A percentile compares a stretch with the other conserved stretches of the same genome.
These are phyloP conservation scores for Fragaria ananassa DNA, from an alignment of 306 rosid species.

Conservation along the genomic window DNA sequence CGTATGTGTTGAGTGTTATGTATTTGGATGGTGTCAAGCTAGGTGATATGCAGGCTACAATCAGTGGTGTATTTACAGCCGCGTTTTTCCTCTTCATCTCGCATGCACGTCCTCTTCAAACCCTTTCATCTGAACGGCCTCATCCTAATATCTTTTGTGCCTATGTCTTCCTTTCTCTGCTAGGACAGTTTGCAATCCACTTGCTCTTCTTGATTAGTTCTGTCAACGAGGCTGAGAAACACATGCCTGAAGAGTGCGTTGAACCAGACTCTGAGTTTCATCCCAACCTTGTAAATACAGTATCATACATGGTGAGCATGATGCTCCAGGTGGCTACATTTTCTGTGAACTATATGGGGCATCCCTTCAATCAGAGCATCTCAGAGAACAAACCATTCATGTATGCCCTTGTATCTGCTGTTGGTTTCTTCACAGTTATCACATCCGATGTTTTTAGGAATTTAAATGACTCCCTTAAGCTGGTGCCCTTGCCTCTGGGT, in stretches of 20 bases:
- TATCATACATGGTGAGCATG: slow-evolving; percentile 97
- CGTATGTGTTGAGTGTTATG: slow-evolving; percentile 98
- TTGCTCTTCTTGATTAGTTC: slow-evolving; percentile 70
- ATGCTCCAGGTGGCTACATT: slow-evolving; percentile 99
- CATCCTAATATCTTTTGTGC: slow-evolving; percentile 84
- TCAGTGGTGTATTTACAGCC: slow-evolving; percentile 96
- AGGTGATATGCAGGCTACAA: slow-evolving; percentile 95
- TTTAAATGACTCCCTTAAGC: slow-evolving; percentile 81
- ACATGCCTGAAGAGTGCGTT: slow-evolving; percentile 96
- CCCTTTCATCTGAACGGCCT: slow-evolving; percentile 84
- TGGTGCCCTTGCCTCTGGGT: slow-evolving; percentile 85
- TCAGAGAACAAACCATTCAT: slow-evolving; percentile 81
- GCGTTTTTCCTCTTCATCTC: slow-evolving; percentile 97
- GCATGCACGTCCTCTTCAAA: slow-evolving; percentile 92
- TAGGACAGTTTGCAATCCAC: slow-evolving; percentile 91
- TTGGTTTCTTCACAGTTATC: slow-evolving; percentile 71
- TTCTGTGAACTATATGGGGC: slow-evolving; percentile 98
- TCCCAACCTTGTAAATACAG: slow-evolving; percentile 95
- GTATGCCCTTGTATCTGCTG: slow-evolving; percentile 71
- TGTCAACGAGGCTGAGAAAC: slow-evolving; percentile 80
- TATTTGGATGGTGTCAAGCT: slow-evolving; percentile 96
- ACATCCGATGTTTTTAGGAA: slow-evolving; percentile 81
- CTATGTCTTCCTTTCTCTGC: slow-evolving; percentile 80
- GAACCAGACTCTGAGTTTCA: slow-evolving; percentile 92
- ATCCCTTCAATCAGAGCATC: slow-evolving; percentile 96